Conservation (phyloP, 495 filamentous ascomycete genomes). For the Podospora sp. region DNA sequence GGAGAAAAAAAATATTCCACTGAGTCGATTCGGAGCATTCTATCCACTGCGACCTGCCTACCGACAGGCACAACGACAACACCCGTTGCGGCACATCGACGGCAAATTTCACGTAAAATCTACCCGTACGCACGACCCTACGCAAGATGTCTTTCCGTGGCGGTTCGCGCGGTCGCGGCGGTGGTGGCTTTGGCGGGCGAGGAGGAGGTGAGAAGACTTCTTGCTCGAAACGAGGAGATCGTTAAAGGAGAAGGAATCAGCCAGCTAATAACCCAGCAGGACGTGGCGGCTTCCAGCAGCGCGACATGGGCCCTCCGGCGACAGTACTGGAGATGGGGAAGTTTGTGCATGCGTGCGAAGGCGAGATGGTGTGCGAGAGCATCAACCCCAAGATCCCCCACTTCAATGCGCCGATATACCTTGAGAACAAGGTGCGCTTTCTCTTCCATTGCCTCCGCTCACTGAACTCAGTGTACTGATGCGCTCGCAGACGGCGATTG, state of each 20-base stretch:
- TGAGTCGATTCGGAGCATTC: not conserved
- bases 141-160: slow-evolving; percentile 37
- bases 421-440: slow-evolving; percentile 84
- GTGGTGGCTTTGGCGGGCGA: slow-evolving; percentile 30
- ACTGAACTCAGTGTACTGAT: not conserved
- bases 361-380: slow-evolving; percentile 93
- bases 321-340: slow-evolving; percentile 76
- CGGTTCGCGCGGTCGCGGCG: slow-evolving; percentile 35
- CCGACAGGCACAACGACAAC: slow-evolving; percentile 1
- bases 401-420: slow-evolving; percentile 98
- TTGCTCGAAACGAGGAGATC: no score
- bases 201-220: slow-evolving; percentile 22
- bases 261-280: slow-evolving; percentile 32
- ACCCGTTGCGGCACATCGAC: not conserved
- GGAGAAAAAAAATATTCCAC: slow-evolving; percentile 21
- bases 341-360: slow-evolving; percentile 92
- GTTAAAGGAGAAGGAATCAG: not conserved
- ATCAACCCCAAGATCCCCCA: slow-evolving; percentile 95
- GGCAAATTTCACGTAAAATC: not conserved
- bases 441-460: not conserved
- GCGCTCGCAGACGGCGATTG: slow-evolving; percentile 68
- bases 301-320: slow-evolving; percentile 58
- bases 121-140: not conserved
- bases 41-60: slow-evolving; percentile 1
- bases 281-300: slow-evolving; percentile 55